Evolutionary conservation across 2,329 filamentous ascomycete genomes (phyloP).

Genomic region (Fusarium secorum): DNA sequence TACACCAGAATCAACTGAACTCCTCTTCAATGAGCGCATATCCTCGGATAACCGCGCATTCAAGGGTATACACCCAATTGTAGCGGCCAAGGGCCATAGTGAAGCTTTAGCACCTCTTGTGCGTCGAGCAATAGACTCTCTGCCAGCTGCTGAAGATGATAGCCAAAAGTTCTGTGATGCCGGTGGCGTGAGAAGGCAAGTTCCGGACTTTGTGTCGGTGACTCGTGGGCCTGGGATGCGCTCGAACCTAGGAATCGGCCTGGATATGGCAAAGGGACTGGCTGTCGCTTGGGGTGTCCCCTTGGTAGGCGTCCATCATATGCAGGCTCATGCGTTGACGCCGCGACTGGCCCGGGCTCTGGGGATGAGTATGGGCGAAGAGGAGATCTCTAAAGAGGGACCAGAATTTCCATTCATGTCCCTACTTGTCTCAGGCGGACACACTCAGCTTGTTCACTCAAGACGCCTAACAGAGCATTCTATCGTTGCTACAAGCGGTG

Average conservation of each 20-base stretch:
- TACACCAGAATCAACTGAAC: constrained; percentile 53
- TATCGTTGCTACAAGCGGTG: constrained; percentile 75
- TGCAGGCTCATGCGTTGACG: constrained; percentile 95
- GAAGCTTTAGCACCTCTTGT: constrained; percentile 73
- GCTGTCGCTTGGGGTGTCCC: constrained; percentile 84
- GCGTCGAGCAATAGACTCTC: constrained; percentile 63
- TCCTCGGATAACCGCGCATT: constrained; percentile 81
- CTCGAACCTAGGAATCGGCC: constrained; percentile 76
- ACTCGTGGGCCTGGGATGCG: constrained; percentile 92
- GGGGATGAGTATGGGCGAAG: constrained; percentile 41
- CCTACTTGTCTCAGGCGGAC: constrained; percentile 88
- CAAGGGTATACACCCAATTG: constrained; percentile 80
- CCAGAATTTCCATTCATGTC: constrained; percentile 86
- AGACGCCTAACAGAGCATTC: constrained; percentile 71
- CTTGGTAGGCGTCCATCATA: constrained; percentile 89
- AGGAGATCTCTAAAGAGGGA: neutral
- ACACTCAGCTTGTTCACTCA: constrained; percentile 86
- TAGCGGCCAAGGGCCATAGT: constrained; percentile 79
- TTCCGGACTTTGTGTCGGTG: constrained; percentile 85
- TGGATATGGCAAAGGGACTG: constrained; percentile 87
- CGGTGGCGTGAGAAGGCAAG: constrained; percentile 43
- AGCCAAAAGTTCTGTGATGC: constrained; percentile 16
- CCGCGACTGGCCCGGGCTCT: constrained; percentile 77
- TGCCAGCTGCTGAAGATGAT: constrained; percentile 50
- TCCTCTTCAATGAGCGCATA: constrained; percentile 82